Base-by-base conservation (phyloP, 805 yeast genomes). In the Sungouiozyma ichnusensis region DNA sequence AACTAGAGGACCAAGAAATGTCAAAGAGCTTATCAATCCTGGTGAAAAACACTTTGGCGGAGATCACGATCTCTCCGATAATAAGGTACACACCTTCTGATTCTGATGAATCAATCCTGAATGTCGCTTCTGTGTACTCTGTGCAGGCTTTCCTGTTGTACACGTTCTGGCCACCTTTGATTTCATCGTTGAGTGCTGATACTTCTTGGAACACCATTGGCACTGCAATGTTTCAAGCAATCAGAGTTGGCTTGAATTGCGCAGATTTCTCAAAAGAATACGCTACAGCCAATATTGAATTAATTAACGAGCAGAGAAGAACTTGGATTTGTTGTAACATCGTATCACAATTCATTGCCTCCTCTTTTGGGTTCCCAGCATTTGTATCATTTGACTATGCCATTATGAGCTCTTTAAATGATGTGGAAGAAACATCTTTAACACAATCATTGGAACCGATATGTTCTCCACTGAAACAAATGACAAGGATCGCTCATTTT, bases 171-270 rank as follows among this genome's bases (percentile, higher is more conserved):
- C 97, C 97, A 0, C 96, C 97, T 3, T 72, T 88, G 33, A 85
- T 96, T 0, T 86, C 97, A 0, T 87, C 97, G 0, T 70, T 92
- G 37, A 84, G 94, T 61, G 95, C 97, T 0, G 97, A 92, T 57
- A 82, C 95, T 6, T 82, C 95, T 3, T 90, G 97, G 95, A 85
- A 84, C 57, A 85, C 97, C 1, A 81, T 86, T 17, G 97, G 97
- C 0, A 79, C 85, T 37, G 97, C 97, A 3, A 69, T 87, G 52
- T 85, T 85, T 62, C 95, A 86, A 56, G 97, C 97, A 0, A 81
- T 88, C 29, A 67, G 97, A 42, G 83, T 90, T 14, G 97, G 98
- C 0, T 67, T 92, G 20, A 95, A 92, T 55, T 73, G 87, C 17
- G 92, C 87, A 0, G 90, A 85, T 16, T 70, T 66, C 43, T 67